Percentiles rank a stretch among this genome's conserved stretches.
Evolutionary conservation across 495 filamentous ascomycete genomes (phyloP).

Genomic region (Opeltia flavorubescens): DNA sequence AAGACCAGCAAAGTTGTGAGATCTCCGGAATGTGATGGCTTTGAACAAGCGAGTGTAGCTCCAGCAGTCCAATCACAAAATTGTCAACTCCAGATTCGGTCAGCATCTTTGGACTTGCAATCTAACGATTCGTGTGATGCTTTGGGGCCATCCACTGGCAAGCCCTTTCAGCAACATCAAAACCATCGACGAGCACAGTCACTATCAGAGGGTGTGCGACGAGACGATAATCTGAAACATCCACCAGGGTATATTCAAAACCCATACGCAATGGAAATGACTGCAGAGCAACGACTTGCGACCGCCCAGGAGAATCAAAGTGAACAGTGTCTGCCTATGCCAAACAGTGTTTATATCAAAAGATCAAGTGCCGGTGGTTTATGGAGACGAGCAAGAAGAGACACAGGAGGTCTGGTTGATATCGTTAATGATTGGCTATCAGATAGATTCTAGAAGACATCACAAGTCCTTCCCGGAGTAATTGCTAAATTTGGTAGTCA

Average conservation of each 20-base stretch:
- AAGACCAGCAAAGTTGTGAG: too few species aligned
- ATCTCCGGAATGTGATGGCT: too few species aligned
- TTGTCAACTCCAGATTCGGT: too few species aligned
- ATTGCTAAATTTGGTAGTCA: too few species aligned
- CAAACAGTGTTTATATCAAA: not conserved
- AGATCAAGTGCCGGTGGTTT: not conserved
- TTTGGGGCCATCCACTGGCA: too few species aligned
- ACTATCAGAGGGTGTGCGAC: not conserved
- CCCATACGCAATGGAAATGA: slow-evolving; percentile 30
- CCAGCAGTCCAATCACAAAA: too few species aligned
- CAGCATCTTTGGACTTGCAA: too few species aligned
- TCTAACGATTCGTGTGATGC: too few species aligned
- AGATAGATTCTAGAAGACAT: not conserved
- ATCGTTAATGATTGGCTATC: not conserved
- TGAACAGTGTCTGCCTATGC: slow-evolving; percentile 35
- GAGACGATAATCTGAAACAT: slow-evolving; percentile 24
- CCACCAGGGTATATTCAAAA: slow-evolving; percentile 44
- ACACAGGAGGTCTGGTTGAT: not conserved
- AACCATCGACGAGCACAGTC: not conserved
- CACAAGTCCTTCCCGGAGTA: too few species aligned
- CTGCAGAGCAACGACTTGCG: slow-evolving; percentile 20
- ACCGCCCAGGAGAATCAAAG: slow-evolving; percentile 12
- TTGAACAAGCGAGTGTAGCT: too few species aligned
- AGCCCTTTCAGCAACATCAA: not conserved
- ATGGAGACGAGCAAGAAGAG: not conserved